A percentile compares a stretch with the other conserved stretches of the same genome.
Evolutionary conservation across 257 asterid species (phyloP).

Genomic region (Coffea eugenioides): DNA sequence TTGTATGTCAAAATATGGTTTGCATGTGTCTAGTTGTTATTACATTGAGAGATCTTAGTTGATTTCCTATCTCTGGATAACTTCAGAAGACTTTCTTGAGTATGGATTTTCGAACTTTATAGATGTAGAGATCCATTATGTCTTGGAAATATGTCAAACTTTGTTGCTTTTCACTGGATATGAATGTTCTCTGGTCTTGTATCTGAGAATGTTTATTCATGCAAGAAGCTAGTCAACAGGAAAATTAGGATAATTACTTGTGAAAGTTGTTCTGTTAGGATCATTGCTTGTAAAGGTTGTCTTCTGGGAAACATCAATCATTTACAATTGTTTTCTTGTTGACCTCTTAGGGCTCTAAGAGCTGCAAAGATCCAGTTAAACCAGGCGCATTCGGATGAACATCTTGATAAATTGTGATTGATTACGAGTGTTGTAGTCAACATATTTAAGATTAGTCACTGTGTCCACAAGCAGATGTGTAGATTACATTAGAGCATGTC

Average conservation of each 20-base stretch:
- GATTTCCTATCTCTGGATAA: neutral
- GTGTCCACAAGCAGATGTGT: too few species aligned
- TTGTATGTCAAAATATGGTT: neutral
- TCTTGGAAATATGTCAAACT: conserved; percentile 1
- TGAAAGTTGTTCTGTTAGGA: neutral
- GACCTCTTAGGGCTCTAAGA: neutral
- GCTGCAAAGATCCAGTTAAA: neutral
- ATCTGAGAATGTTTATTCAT: neutral
- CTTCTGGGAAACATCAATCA: neutral
- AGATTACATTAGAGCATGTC: too few species aligned
- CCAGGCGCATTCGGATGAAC: neutral
- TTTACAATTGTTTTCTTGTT: neutral
- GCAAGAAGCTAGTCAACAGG: neutral
- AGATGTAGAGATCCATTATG: neutral
- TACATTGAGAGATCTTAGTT: neutral
- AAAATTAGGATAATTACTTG: neutral
- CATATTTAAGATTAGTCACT: neutral
- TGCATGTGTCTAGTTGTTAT: neutral
- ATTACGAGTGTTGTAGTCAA: neutral
- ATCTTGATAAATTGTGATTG: neutral
- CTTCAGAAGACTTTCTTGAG: neutral
- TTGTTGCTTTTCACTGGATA: neutral
- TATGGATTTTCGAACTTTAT: neutral
- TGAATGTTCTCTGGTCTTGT: neutral
- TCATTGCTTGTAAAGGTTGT: neutral